Percentiles rank a stretch among this genome's conserved stretches.
Conservation (phyloP, 192 early-diverging fungal species). For the Diversispora epigaea region DNA sequence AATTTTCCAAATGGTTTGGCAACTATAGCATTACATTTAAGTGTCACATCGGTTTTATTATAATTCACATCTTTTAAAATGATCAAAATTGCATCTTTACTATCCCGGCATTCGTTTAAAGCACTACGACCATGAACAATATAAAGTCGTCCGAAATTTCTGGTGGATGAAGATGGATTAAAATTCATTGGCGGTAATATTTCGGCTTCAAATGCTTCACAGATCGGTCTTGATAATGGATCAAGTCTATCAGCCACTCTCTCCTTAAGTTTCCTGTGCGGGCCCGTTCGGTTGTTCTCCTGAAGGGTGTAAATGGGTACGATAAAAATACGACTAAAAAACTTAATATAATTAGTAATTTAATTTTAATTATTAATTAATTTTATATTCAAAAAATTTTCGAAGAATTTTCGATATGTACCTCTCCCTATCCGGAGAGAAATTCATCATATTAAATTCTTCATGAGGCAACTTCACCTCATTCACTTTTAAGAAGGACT, state of each 20-base stretch:
- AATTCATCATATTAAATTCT: too few species aligned
- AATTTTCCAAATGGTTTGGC: conserved; percentile 45
- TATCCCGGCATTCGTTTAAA: conserved; percentile 17
- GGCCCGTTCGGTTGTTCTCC: not conserved
- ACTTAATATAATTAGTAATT: not conserved
- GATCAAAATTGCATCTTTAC: conserved; percentile 6
- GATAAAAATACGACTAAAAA: not conserved
- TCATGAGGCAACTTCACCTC: too few species aligned
- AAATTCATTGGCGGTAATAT: conserved; percentile 3
- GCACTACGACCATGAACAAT: not conserved
- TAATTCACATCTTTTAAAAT: not conserved
- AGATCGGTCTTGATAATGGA: not conserved
- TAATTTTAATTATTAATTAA: not conserved
- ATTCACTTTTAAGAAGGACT: too few species aligned
- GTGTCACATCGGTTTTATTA: not conserved
- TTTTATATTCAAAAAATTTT: not conserved
- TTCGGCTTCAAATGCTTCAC: not conserved
- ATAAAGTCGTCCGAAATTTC: conserved; percentile 22
- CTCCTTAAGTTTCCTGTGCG: not conserved
- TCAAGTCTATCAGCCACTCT: not conserved
- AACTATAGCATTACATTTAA: conserved; percentile 38
- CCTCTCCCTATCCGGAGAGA: too few species aligned
- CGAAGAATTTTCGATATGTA: too few species aligned
- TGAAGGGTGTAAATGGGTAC: not conserved
- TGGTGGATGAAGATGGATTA: not conserved